A percentile compares a stretch with the other conserved stretches of the same genome.
These are phyloP conservation scores for Colletotrichum cereale DNA, from an alignment of 2,329 filamentous ascomycete species.

Conservation along the genomic window DNA sequence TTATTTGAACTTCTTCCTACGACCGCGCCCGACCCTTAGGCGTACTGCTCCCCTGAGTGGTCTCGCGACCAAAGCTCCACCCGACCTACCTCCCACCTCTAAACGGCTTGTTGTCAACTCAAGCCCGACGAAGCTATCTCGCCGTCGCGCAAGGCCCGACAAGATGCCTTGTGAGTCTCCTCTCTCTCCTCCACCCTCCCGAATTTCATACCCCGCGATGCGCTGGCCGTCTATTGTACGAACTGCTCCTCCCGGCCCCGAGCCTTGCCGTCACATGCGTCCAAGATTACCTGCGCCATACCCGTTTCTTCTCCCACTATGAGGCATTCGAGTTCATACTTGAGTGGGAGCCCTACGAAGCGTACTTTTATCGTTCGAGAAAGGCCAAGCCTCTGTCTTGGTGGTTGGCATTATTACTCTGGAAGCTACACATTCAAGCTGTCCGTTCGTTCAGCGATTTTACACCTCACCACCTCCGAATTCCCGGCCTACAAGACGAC, in stretches of 20 bases:
- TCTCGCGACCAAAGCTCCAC: conserved; percentile 41
- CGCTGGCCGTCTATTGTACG: conserved; percentile 22
- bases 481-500: conserved; percentile 4
- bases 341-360: conserved; percentile 8
- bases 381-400: conserved; percentile 1
- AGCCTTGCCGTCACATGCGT: conserved; percentile 34
- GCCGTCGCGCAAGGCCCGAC: conserved; percentile 40
- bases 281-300: conserved; percentile 38
- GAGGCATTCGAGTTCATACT: conserved; percentile 8
- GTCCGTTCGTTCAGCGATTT: neutral
- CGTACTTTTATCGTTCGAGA: neutral
- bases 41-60: conserved; percentile 38
- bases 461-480: conserved; percentile 18
- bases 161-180: conserved; percentile 45
- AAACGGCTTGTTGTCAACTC: conserved; percentile 36
- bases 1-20: conserved; percentile 39
- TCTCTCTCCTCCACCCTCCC: neutral
- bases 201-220: conserved; percentile 16
- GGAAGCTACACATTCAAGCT: conserved; percentile 7
- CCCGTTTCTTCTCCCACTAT: conserved; percentile 21
- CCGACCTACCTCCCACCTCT: conserved; percentile 19
- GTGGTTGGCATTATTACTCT: neutral
- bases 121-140: conserved; percentile 37
- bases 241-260: conserved; percentile 12
- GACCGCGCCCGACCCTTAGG: conserved; percentile 27